Base-by-base conservation (phyloP, 2,329 filamentous ascomycete species). In the Paracorniculantispora psalliotae region DNA sequence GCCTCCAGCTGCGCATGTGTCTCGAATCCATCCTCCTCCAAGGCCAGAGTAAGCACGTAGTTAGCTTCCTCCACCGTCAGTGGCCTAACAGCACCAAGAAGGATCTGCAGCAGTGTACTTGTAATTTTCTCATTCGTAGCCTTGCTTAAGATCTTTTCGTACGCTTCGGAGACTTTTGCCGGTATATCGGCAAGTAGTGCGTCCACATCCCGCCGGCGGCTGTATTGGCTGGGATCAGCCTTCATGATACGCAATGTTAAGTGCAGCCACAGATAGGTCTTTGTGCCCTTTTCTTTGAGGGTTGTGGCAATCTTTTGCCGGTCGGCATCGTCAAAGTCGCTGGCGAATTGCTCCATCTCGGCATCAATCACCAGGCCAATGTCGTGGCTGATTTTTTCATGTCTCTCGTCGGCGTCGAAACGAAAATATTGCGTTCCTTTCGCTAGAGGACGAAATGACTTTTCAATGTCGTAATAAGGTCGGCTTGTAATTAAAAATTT, bases 401-500 rank as follows among this genome's bases (percentile, higher is more conserved):
- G 53, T 54, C 71, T 69, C 1, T 65, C 65, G 17, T 70, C 67
- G 10, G 64, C 67, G 33, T 69, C 65, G 2, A 72, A 61, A 4
- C 62, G 63, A 0, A 69, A 44, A 51, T 64, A 69, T 15, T 44
- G n/a, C 10, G 60, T 41, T 7, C 39, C 52, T 2, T 47, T 50
- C n/a, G 51, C 35, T 9, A 63, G 55, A 19, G 28, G 47, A 17
- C 49, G 50, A 21, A 69, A 72, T 48, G 15, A 30, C 1, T 5
- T 47, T 19, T 61, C 61, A 6, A 73, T 62, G 9, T 63, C 21
- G 17, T 60, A 52, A 30, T 70, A 71, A 3, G 69, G 69, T 2
- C 71, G 65, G 50, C 71, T 72, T 0, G 69, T 71, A 5, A 74
- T 47, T 15, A 73, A 61, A 50, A 73, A 69, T 59, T 72, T 72